Base-by-base conservation (phyloP, 2,329 filamentous ascomycete species). In the Proliferodiscus dingleyae region DNA sequence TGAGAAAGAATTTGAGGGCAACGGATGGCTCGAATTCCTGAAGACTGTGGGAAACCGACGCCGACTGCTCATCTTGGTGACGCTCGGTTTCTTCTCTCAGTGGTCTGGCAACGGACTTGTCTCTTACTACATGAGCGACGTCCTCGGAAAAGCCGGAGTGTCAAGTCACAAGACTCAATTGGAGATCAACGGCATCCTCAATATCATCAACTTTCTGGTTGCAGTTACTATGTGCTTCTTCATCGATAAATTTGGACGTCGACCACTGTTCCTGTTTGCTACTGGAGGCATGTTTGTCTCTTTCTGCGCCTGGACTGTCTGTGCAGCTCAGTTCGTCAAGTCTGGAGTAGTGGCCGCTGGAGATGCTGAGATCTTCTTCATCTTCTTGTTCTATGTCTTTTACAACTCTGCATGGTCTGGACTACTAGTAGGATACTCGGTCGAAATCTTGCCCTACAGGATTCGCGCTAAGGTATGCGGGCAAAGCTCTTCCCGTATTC, bases 81-180 rank as follows among this genome's bases (percentile, higher is more conserved):
- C 69, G 18, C 66, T 75, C 6, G 76, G 75, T 49, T 65, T 78
- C 49, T 80, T 80, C 65, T 73, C 71, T 7, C 77, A 81, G 51
- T 80, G 74, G 73, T 74, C 70, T 43, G 77, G 76, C 28, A 78
- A 78, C 52, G 71, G 69, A 33, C 57, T 75, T 7, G 68, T 72
- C 24, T 69, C 66, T 1, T 73, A 66, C 53, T 66, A 65, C 51
- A 60, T 68, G 16, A 56, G 56, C 16, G 54, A 61, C 7, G 62
- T 68, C n/a, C 55, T 67, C 19, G 49, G 63, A n/a, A 60, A 53
- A 3, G 60, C 65, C 13, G 65, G 66, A 39, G 63, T 68, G 41
- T 59, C 49, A 2, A 54, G 61, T 26, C 47, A 56, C 21, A 60
- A 61, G 22, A 24, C 41, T n/a, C 43, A 38, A 16, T 37, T 55